Evolutionary conservation across 2,329 filamentous ascomycete genomes (phyloP).

Genomic region (Beauveria asiatica): DNA sequence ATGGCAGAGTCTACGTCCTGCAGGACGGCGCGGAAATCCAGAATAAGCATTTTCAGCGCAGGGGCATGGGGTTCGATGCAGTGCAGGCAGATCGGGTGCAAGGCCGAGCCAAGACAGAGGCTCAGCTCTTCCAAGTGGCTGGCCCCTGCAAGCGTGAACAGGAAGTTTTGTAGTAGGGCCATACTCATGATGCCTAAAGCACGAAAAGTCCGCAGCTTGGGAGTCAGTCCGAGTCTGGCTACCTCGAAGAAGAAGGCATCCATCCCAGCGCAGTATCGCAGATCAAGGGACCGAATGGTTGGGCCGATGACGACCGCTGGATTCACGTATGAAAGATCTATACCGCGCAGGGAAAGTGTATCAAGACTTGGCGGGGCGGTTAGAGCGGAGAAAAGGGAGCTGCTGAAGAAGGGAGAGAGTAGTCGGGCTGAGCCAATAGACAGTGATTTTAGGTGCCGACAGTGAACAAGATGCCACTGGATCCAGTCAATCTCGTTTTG

Average conservation of each 20-base stretch:
- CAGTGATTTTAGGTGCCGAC: neutral
- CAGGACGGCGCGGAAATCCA: neutral
- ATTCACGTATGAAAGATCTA: neutral
- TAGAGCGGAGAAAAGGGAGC: neutral
- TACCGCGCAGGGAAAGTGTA: neutral
- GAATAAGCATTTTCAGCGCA: neutral
- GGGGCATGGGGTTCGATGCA: neutral
- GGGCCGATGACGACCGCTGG: neutral
- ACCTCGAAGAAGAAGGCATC: neutral
- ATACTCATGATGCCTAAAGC: neutral
- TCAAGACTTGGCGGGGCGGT: neutral
- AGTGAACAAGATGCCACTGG: neutral
- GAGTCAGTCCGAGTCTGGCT: neutral
- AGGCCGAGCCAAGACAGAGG: neutral
- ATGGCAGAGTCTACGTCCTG: neutral
- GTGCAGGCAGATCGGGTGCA: neutral
- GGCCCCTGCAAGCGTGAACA: neutral
- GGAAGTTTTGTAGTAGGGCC: neutral
- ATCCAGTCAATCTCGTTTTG: neutral
- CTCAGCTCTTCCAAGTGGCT: neutral
- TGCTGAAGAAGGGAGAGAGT: neutral
- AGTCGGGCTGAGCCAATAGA: neutral
- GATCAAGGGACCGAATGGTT: neutral
- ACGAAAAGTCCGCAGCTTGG: neutral
- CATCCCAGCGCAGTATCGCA: neutral